Evolutionary conservation across 495 filamentous ascomycete species (phyloP).

Genomic region (Symbiotaphrina buchneri): DNA sequence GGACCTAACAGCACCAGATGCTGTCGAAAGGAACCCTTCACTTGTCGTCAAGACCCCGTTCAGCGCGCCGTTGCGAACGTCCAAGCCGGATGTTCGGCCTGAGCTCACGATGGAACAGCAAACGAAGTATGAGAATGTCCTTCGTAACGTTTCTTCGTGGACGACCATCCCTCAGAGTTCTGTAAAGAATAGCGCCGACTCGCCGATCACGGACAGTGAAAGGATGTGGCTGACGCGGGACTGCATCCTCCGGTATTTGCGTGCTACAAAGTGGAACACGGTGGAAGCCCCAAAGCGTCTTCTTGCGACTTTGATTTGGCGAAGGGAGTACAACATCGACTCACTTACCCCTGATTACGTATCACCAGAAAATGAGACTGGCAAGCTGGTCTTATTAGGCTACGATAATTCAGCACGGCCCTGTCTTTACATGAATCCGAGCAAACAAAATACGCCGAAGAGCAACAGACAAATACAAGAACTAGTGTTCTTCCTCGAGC

Average conservation of each 20-base stretch:
- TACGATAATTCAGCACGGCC: conserved; percentile 68
- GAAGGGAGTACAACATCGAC: conserved; percentile 64
- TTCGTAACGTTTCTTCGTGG: conserved; percentile 45
- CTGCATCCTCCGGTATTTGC: conserved; percentile 78
- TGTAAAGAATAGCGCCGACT: conserved; percentile 30
- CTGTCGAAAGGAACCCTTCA: too few species aligned
- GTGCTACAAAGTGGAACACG: conserved; percentile 78
- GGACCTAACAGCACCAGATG: too few species aligned
- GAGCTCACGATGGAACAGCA: conserved; percentile 55
- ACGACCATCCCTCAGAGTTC: conserved; percentile 37
- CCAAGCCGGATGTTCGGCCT: conserved; percentile 25
- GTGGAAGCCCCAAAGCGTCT: conserved; percentile 56
- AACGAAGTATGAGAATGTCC: conserved; percentile 55
- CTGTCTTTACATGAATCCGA: conserved; percentile 75
- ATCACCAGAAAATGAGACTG: conserved; percentile 78
- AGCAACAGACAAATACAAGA: conserved; percentile 84
- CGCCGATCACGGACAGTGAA: conserved; percentile 56
- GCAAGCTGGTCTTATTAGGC: conserved; percentile 75
- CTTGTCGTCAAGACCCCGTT: conserved; percentile 58
- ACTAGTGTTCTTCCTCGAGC: conserved; percentile 86
- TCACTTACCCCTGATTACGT: conserved; percentile 63
- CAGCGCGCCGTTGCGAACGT: conserved; percentile 27
- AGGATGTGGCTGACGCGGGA: conserved; percentile 78
- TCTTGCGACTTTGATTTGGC: conserved; percentile 62
- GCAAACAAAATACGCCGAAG: conserved; percentile 75